Percentiles rank a stretch among this genome's conserved stretches.
phyloP scores from a whole-genome alignment of 2,329 filamentous ascomycete genomes.

The Diaporthe citrichinensis region DNA sequence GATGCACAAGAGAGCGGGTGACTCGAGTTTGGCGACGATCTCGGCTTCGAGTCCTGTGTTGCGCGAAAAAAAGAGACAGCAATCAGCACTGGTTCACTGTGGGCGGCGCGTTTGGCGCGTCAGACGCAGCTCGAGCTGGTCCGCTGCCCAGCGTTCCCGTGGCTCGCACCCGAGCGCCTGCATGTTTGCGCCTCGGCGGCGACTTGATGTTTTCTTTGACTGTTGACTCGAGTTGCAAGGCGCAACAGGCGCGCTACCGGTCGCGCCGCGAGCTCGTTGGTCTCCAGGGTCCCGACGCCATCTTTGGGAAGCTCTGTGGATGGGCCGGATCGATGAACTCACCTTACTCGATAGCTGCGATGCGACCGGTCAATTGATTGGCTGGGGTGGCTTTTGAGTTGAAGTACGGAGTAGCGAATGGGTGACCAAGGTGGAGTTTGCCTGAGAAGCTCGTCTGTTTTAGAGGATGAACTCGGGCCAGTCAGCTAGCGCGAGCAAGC shows the following conservation, averaged over 20 bases:
- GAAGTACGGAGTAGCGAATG: conserved; percentile 41
- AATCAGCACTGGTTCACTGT: conserved; percentile 8
- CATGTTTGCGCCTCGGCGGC: conserved; percentile 24
- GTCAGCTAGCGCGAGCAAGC: conserved; percentile 37
- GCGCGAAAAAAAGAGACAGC: conserved; percentile 27
- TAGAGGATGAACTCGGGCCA: conserved; percentile 40
- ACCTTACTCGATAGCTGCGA: conserved; percentile 41
- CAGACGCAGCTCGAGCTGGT: conserved; percentile 20
- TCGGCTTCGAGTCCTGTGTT: conserved; percentile 43
- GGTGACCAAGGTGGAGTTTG: conserved; percentile 42
- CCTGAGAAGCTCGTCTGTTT: conserved; percentile 39
- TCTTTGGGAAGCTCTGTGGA: conserved; percentile 21
- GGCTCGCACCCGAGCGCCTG: not conserved
- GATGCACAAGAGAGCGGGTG: conserved; percentile 35
- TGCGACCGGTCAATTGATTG: conserved; percentile 41
- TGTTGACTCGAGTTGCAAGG: conserved; percentile 40
- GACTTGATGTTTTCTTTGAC: conserved; percentile 25
- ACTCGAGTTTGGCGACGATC: conserved; percentile 38
- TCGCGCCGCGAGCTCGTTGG: conserved; percentile 19
- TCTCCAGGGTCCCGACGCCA: not conserved
- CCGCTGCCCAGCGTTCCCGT: not conserved
- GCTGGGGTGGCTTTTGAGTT: conserved; percentile 39
- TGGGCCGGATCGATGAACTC: conserved; percentile 32
- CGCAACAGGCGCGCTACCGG: conserved; percentile 26
- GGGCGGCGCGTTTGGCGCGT: conserved; percentile 26